A percentile compares a stretch with the other conserved stretches of the same genome.
Evolutionary conservation across 306 rosid species (phyloP).

Genomic region (Cyclanthera cordifolia): DNA sequence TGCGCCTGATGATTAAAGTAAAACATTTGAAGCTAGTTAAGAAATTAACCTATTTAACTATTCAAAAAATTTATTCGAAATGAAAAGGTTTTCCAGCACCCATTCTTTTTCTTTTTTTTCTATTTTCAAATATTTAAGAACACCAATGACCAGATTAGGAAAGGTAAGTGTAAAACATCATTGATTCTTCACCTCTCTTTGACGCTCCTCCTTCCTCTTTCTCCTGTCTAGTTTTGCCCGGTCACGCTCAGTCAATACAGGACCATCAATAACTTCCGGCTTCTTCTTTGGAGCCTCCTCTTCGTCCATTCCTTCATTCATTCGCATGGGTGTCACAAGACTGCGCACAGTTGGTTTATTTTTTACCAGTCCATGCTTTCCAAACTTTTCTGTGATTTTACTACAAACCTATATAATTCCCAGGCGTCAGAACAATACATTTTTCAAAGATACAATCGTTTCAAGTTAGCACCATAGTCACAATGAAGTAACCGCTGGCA

Average conservation of each 20-base stretch:
- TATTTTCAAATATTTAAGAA: background rate
- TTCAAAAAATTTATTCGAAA: background rate
- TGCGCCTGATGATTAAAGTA: slow-evolving; percentile 39
- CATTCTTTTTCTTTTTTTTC: too few species aligned
- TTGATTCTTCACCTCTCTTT: slow-evolving; percentile 63
- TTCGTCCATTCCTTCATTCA: slow-evolving; percentile 90
- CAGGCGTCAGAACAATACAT: background rate
- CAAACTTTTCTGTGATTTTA: slow-evolving; percentile 64
- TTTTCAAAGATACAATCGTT: background rate
- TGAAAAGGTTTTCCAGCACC: background rate
- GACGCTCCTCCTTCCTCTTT: slow-evolving; percentile 90
- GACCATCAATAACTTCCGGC: slow-evolving; percentile 76
- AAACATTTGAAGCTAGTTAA: slow-evolving; percentile 4
- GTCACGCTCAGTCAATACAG: slow-evolving; percentile 76
- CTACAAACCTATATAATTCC: slow-evolving; percentile 53
- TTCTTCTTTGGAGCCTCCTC: slow-evolving; percentile 66
- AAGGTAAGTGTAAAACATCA: background rate
- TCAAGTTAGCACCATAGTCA: background rate
- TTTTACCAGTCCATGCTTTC: slow-evolving; percentile 82
- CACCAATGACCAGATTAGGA: background rate
- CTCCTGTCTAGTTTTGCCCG: slow-evolving; percentile 57
- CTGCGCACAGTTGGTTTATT: slow-evolving; percentile 66
- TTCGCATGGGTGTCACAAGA: slow-evolving; percentile 76
- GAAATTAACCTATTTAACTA: background rate
- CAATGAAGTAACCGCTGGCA: background rate